Base-by-base conservation (phyloP, 2,329 filamentous ascomycete species). In the Tolypocladium guangdongense region DNA sequence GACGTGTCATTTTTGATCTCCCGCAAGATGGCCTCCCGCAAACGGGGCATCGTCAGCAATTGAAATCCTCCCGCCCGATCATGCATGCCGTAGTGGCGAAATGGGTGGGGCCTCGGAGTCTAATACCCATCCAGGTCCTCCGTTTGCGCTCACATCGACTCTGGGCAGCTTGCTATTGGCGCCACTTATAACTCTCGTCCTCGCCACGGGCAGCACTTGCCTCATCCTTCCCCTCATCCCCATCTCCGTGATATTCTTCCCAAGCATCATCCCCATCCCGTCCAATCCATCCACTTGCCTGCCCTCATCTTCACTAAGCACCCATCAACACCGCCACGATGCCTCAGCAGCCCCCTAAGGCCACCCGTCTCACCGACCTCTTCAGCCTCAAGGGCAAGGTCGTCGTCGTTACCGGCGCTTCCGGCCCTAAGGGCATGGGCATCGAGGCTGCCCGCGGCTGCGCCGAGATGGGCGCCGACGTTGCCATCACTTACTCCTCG, bases 331-430 rank as follows among this genome's bases (percentile, higher is more conserved):
- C 24, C 27, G 43, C 16, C 43, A 20, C 30, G 16, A 81, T 83
- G 80, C 78, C 78, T 73, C 72, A 78, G 62, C 60, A 70, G 64
- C 70, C 84, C 57, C 82, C 84, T 63, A 68, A 80, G 63, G 71
- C 81, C 58, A 73, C 74, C 58, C 74, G 73, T 61, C 78, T 88
- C 61, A 68, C 76, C 58, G 85, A 84, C 64, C 80, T 88, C 60
- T 84, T 89, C 71, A 86, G 82, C 62, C 75, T 88, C 56, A 86
- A 86, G 71, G 84, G 84, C 61, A 86, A 86, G 70, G 86, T 86
- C 50, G 81, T 86, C 59, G 80, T 88, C 60, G 74, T 89, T 56
- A 84, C 84, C 5, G 86, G 86, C 55, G 84, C 84, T 14, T 86
- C 81, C 36, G 83, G 83, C 11, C 79, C 87, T 53, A 81, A 80